These are phyloP conservation scores for Carex pumila DNA, from an alignment of 176 grass and related monocot genomes.

Conservation along the genomic window DNA sequence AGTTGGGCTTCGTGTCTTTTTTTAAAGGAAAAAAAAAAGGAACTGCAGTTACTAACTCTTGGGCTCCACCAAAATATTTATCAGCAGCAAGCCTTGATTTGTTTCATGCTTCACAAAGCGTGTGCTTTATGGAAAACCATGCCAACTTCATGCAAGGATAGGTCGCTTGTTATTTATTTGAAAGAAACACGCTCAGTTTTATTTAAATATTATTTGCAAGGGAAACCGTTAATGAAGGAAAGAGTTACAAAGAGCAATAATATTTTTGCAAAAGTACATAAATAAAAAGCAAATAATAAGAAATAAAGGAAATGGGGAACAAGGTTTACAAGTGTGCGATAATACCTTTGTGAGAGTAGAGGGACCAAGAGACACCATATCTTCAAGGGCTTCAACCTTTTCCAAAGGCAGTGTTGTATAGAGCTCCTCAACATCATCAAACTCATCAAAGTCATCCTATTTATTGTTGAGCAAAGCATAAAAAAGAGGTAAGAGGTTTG, in stretches of 20 bases:
- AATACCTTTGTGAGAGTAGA: conserved; percentile 77
- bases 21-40: neutral
- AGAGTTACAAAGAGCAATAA: conserved; percentile 4
- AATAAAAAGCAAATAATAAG: conserved; percentile 11
- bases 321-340: neutral
- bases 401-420: conserved; percentile 84
- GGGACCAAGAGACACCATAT: conserved; percentile 96
- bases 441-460: conserved; percentile 98
- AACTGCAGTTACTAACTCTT: neutral
- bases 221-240: neutral
- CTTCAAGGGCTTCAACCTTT: conserved; percentile 99
- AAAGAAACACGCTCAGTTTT: neutral
- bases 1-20: neutral
- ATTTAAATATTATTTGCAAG: neutral
- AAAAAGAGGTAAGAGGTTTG: neutral
- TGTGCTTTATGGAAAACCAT: neutral
- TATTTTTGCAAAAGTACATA: neutral
- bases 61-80: neutral
- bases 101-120: neutral
- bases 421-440: conserved; percentile 87
- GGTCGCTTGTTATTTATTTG: neutral
- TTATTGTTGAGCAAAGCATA: conserved; percentile 18
- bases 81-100: neutral
- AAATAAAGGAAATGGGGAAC: conserved; percentile 5
- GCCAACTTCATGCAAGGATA: neutral